Percentiles rank a stretch among this genome's conserved stretches.
These are phyloP conservation scores for Prunus dulcis DNA, from an alignment of 306 rosid species.

Conservation along the genomic window DNA sequence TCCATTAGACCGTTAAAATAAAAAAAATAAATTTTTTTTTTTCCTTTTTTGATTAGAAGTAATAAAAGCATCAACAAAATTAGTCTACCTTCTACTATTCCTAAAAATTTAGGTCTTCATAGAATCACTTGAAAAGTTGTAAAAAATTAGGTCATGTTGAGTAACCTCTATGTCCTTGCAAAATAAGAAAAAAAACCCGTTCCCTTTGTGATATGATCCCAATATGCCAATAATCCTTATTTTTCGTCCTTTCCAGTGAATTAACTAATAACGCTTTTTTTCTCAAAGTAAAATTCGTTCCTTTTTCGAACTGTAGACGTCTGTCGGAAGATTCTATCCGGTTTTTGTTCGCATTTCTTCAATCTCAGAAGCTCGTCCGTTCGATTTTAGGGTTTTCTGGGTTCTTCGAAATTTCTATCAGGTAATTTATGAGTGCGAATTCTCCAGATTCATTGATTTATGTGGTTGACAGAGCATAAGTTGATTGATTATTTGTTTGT, in stretches of 20 bases:
- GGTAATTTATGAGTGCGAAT: constrained; percentile 18
- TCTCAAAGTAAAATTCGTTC: constrained; percentile 37
- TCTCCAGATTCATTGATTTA: constrained; percentile 1
- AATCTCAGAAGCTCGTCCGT: constrained; percentile 13
- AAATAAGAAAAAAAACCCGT: neutral
- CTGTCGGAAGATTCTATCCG: constrained; percentile 50
- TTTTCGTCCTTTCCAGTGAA: neutral
- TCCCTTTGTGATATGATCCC: neutral
- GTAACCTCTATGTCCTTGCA: neutral
- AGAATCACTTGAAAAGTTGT: neutral
- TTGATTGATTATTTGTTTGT: constrained; percentile 3
- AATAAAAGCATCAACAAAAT: neutral
- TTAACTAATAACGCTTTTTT: constrained; percentile 9
- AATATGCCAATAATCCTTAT: neutral
- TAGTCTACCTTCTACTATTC: neutral
- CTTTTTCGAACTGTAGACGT: constrained; percentile 36
- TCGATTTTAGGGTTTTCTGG: constrained; percentile 16
- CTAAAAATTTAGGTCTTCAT: neutral
- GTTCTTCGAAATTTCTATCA: constrained; percentile 4
- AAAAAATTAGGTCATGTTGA: constrained; percentile 8
- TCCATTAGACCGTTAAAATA: no score
- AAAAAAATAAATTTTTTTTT: no score
- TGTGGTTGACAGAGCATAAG: neutral
- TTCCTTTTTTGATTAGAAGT: neutral
- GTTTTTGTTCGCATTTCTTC: constrained; percentile 19